Percentiles rank a stretch among this genome's conserved stretches.
These are phyloP conservation scores for Fusarium proliferatum DNA, from an alignment of 2,329 filamentous ascomycete species.

Conservation along the genomic window DNA sequence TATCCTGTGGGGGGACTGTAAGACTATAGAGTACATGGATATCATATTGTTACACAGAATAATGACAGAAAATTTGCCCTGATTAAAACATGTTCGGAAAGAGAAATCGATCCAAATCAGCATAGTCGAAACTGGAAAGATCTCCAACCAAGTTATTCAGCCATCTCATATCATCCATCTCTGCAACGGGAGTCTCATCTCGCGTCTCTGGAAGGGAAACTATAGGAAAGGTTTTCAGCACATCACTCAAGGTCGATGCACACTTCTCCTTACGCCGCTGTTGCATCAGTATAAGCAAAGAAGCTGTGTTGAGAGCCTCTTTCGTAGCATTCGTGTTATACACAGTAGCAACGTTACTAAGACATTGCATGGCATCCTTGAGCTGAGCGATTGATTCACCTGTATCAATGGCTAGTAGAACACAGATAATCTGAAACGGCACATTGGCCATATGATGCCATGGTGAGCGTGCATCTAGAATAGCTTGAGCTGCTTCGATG, in stretches of 20 bases:
- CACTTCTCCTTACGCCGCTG: conserved; percentile 62
- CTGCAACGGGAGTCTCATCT: conserved; percentile 8
- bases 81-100: conserved; percentile 20
- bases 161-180: conserved; percentile 46
- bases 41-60: neutral
- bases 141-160: conserved; percentile 57
- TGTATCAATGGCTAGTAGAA: conserved; percentile 66
- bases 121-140: conserved; percentile 55
- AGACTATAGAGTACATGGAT: neutral
- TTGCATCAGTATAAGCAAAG: conserved; percentile 63
- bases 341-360: conserved; percentile 54
- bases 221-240: conserved; percentile 51
- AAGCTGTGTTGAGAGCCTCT: conserved; percentile 66
- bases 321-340: conserved; percentile 61
- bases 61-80: accelerated
- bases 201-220: conserved; percentile 9
- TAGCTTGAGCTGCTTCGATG: conserved; percentile 58
- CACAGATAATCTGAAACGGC: conserved; percentile 68
- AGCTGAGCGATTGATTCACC: conserved; percentile 60
- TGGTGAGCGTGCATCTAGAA: conserved; percentile 58
- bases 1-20: accelerated
- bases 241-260: conserved; percentile 51
- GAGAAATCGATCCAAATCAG: conserved; percentile 57
- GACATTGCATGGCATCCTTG: conserved; percentile 61
- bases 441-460: conserved; percentile 72